A percentile compares a stretch with the other conserved stretches of the same genome.
phyloP scores from a whole-genome alignment of 306 rosid species.

The Begonia peltatifolia region DNA sequence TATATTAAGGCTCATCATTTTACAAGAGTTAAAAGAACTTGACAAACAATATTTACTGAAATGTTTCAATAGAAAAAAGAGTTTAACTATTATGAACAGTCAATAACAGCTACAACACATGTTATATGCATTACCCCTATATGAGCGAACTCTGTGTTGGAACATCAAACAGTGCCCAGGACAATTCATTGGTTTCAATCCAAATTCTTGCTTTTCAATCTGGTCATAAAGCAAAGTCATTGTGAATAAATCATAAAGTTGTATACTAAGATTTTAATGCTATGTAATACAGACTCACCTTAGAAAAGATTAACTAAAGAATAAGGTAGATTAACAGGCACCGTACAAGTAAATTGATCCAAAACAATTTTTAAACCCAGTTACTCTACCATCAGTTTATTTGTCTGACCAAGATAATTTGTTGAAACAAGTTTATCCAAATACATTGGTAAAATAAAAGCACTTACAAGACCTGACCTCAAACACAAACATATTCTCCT shows the following conservation, averaged over 20 bases:
- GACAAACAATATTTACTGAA: not conserved
- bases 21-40: not conserved
- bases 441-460: not conserved
- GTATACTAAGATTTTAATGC: too few relatives aligned
- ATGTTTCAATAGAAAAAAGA: not conserved
- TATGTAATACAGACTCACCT: too few relatives aligned
- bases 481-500: slow-evolving; percentile 79
- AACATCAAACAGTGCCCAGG: slow-evolving; percentile 98
- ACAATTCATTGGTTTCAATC: slow-evolving; percentile 97
- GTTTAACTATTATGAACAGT: not conserved
- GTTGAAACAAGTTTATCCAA: too few relatives aligned
- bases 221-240: slow-evolving; percentile 5
- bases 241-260: too few relatives aligned
- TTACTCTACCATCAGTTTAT: too few relatives aligned
- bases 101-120: not conserved
- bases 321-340: too few relatives aligned
- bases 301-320: too few relatives aligned
- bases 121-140: slow-evolving; percentile 41
- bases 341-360: too few relatives aligned
- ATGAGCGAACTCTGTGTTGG: slow-evolving; percentile 89
- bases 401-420: too few relatives aligned
- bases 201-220: slow-evolving; percentile 96
- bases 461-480: slow-evolving; percentile 15
- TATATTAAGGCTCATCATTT: not conserved
- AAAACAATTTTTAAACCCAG: too few relatives aligned